A percentile compares a stretch with the other conserved stretches of the same genome.
Conservation (phyloP, 2,329 filamentous ascomycete genomes). For the Pestalotiopsis sp. region DNA sequence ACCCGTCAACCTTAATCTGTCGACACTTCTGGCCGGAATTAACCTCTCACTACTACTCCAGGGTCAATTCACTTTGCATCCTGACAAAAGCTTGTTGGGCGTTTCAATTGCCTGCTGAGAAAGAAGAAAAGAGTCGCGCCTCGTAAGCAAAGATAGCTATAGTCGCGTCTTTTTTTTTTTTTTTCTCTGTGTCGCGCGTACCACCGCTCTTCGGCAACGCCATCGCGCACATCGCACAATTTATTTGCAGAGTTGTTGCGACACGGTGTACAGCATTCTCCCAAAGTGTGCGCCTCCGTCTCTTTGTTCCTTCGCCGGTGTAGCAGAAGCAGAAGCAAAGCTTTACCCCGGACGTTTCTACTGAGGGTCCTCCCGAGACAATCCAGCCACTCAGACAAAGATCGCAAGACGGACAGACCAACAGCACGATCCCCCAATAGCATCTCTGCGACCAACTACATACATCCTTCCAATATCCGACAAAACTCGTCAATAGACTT, state of each 20-base stretch:
- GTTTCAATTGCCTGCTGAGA: neutral
- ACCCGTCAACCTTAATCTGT: slow-evolving; percentile 6
- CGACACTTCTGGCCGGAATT: neutral
- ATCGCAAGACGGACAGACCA: slow-evolving; percentile 28
- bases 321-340: slow-evolving; percentile 19
- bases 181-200: neutral
- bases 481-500: slow-evolving; percentile 32
- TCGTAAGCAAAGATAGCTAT: neutral
- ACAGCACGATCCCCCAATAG: slow-evolving; percentile 28
- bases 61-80: neutral
- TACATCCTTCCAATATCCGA: slow-evolving; percentile 39
- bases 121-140: neutral
- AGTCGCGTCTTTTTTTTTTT: neutral
- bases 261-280: slow-evolving; percentile 5
- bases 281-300: neutral
- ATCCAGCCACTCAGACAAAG: slow-evolving; percentile 32
- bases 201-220: neutral
- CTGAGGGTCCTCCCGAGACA: slow-evolving; percentile 20
- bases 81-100: neutral
- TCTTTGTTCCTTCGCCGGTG: slow-evolving; percentile 17
- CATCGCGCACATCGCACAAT: neutral
- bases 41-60: neutral
- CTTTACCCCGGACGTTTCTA: slow-evolving; percentile 9
- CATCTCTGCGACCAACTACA: slow-evolving; percentile 53
- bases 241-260: neutral